phyloP scores from a whole-genome alignment of 495 filamentous ascomycete genomes.

The Penicillium roqueforti region DNA sequence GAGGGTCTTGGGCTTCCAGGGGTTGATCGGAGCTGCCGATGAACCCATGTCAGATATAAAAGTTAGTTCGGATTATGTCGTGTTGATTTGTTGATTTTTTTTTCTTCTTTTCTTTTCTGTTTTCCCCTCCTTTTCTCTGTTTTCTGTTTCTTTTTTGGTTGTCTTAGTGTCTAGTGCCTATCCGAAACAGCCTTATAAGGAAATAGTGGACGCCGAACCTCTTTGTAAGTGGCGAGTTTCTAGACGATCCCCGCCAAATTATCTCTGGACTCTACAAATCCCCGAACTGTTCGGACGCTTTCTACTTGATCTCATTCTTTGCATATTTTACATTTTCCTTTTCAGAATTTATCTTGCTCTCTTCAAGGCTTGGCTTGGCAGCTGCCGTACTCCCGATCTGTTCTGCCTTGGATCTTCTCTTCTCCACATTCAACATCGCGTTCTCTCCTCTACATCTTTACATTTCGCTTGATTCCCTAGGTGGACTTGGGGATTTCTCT shows the following conservation, averaged over 20 bases:
- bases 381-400: conserved; percentile 22
- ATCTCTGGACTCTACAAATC: neutral
- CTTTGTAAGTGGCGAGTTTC: neutral
- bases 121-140: neutral
- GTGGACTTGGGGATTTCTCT: neutral
- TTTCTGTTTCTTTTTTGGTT: neutral
- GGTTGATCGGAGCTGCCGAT: conserved; percentile 24
- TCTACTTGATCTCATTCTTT: neutral
- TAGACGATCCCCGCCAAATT: neutral
- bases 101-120: neutral
- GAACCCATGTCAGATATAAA: conserved; percentile 26
- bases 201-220: neutral
- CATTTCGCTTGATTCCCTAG: neutral
- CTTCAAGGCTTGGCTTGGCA: conserved; percentile 20
- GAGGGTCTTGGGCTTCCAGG: conserved; percentile 11
- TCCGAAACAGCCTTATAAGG: conserved; percentile 5
- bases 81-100: neutral
- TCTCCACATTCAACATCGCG: conserved; percentile 20
- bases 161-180: neutral
- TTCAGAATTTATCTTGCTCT: neutral
- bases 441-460: neutral
- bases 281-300: neutral
- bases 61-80: neutral
- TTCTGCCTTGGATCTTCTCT: conserved; percentile 20
- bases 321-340: conserved; percentile 4